These are phyloP conservation scores for Malus sylvestris DNA, from an alignment of 306 rosid genomes.

Conservation along the genomic window DNA sequence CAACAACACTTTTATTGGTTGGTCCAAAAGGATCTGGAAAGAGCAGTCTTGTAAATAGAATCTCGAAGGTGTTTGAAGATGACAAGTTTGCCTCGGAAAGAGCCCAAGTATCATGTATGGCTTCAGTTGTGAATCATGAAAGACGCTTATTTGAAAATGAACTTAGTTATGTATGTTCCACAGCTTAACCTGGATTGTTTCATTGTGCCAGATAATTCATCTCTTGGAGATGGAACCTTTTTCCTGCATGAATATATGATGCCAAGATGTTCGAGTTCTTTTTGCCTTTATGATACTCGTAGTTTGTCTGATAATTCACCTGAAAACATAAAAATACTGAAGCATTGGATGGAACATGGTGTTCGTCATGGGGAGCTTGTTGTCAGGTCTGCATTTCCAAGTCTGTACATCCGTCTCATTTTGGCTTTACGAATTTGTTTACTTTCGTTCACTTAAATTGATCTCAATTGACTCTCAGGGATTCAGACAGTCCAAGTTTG, in stretches of 20 bases:
- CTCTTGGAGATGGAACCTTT: constrained; percentile 62
- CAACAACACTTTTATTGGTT: constrained; percentile 57
- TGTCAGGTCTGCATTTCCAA: constrained; percentile 49
- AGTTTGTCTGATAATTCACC: constrained; percentile 44
- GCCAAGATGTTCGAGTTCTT: constrained; percentile 53
- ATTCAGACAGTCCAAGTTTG: constrained; percentile 41
- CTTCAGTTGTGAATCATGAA: constrained; percentile 2
- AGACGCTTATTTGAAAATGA: not conserved
- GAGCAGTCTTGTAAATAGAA: constrained; percentile 81
- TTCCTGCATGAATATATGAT: constrained; percentile 83
- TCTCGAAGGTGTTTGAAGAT: constrained; percentile 59
- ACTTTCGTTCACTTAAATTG: constrained; percentile 11
- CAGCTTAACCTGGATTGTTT: not conserved
- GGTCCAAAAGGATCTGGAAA: constrained; percentile 89
- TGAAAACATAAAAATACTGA: constrained; percentile 40
- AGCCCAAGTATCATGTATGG: constrained; percentile 85
- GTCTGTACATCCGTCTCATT: constrained; percentile 7
- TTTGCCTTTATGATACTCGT: constrained; percentile 79
- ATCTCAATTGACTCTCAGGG: constrained; percentile 43
- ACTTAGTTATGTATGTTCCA: not conserved
- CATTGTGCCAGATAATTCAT: constrained; percentile 50
- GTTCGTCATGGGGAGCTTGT: constrained; percentile 63
- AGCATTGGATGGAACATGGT: constrained; percentile 75
- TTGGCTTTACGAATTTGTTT: not conserved
- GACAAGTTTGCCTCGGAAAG: constrained; percentile 57